phyloP scores from a whole-genome alignment of 1,284 basidiomycete genomes.

The Xerocomus nothofagi region DNA sequence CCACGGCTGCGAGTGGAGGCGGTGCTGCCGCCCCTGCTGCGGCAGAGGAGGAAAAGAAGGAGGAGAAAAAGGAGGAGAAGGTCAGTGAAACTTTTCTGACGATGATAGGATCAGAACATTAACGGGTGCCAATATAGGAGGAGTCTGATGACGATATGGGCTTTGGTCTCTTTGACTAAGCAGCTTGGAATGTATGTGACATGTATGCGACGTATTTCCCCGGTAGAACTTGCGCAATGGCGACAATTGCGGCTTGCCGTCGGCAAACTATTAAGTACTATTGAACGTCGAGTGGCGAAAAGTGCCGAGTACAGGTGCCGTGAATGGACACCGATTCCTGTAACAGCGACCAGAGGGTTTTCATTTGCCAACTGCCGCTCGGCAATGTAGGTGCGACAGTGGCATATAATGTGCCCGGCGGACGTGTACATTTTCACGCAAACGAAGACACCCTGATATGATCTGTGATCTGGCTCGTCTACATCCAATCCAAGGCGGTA shows the following conservation, averaged over 20 bases:
- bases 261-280: slow-evolving; percentile 24
- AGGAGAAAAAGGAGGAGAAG: slow-evolving; percentile 83
- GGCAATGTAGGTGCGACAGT: not conserved
- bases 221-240: slow-evolving; percentile 15
- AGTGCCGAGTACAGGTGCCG: slow-evolving; percentile 23
- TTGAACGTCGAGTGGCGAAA: slow-evolving; percentile 14
- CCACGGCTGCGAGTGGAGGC: slow-evolving; percentile 48
- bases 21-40: slow-evolving; percentile 60
- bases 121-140: slow-evolving; percentile 51
- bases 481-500: not conserved
- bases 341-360: not conserved
- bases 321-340: not conserved
- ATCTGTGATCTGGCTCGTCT: not conserved
- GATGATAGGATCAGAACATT: not conserved
- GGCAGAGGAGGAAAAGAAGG: slow-evolving; percentile 64
- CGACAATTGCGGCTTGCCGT: slow-evolving; percentile 22
- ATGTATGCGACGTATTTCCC: slow-evolving; percentile 12
- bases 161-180: slow-evolving; percentile 94
- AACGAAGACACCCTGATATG: not conserved
- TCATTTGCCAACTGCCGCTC: not conserved
- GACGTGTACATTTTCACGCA: not conserved
- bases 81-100: slow-evolving; percentile 37
- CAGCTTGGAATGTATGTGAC: slow-evolving; percentile 10
- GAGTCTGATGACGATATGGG: slow-evolving; percentile 91
- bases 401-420: too few relatives aligned